Conservation (phyloP, 345 rosid genomes). For the Euphorbia lathyris region DNA sequence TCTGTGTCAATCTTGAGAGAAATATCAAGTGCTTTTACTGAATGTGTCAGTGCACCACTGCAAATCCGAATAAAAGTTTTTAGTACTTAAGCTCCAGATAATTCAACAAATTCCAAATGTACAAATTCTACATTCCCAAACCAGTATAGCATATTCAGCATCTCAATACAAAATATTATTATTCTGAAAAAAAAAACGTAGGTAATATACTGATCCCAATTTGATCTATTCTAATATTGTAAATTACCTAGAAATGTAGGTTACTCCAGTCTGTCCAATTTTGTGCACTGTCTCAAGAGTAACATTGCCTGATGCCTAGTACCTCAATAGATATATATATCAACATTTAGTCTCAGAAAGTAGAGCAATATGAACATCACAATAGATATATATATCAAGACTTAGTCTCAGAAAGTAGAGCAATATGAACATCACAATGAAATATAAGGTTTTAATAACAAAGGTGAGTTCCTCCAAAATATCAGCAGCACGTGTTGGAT, state of each 20-base stretch:
- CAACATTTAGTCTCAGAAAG: conserved; percentile 10
- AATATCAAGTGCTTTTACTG: conserved; percentile 86
- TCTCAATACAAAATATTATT: not conserved
- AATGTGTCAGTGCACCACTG: conserved; percentile 94
- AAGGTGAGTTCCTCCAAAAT: not conserved
- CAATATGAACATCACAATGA: not conserved
- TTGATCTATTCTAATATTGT: not conserved
- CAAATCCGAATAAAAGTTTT: conserved; percentile 16
- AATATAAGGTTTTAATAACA: not conserved
- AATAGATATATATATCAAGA: conserved; percentile 6
- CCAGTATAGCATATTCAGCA: not conserved
- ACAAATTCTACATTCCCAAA: not conserved
- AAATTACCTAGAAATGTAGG: conserved; percentile 81
- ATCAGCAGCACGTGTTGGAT: not conserved
- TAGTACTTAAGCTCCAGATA: not conserved
- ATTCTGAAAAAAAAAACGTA: not conserved
- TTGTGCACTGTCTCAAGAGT: conserved; percentile 84
- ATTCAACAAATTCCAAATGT: not conserved
- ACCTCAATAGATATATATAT: conserved; percentile 17
- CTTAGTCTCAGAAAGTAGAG: conserved; percentile 5
- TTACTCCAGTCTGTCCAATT: conserved; percentile 93
- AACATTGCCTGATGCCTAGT: conserved; percentile 92
- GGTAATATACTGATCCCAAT: not conserved
- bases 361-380: not conserved
- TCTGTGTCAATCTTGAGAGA: conserved; percentile 92